Evolutionary conservation across 345 rosid genomes (phyloP), one percentile per base, ranked within the genome.

Genomic region (Clarkia xantiana): DNA sequence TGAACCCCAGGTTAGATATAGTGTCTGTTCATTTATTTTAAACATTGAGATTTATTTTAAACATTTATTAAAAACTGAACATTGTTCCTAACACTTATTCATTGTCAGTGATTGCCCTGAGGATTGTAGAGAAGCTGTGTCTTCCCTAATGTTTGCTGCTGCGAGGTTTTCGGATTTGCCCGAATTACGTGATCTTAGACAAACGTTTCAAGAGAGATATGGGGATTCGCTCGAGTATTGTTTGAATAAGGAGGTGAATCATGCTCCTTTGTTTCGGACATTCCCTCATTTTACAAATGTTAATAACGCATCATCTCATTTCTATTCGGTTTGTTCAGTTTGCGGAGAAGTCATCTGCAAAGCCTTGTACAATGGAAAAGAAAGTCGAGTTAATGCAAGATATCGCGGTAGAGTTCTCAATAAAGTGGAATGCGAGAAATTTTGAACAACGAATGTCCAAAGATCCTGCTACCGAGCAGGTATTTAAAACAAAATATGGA

Each of bases 121-220:
- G 63, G 95, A 77, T 39, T 87, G 90, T 53, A 76, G 80, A 70
- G 84, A 84, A 66, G 79, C 86, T 47, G 79, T 80, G 14, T 66
- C 96, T 12, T 93, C 94, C 45, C 57, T 93, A 48, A 93, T 87
- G 90, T 75, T 70, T 74, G 96, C 96, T 51, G 95, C 96, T 53
- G 86, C 98, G 45, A 82, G 94, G 67, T 80, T 81, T 70, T 84
- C 96, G 42, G 96, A 84, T 69, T 59, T 91, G 62, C 98, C 94
- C 0, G 95, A 91, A 73, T 51, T 91, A 49, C 90, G 87, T 18
- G 94, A 86, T 23, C 80, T 91, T 34, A 86, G 98, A 77, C 76
- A 84, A 40, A 67, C 69, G 44, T 86, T 91, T 67, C 75, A 72
- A 6, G 87, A 91, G 66, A 86, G 76, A 76, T 91, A 86, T 15